Evolutionary conservation across 345 rosid species (phyloP).

Genomic region (Jatropha curcas): DNA sequence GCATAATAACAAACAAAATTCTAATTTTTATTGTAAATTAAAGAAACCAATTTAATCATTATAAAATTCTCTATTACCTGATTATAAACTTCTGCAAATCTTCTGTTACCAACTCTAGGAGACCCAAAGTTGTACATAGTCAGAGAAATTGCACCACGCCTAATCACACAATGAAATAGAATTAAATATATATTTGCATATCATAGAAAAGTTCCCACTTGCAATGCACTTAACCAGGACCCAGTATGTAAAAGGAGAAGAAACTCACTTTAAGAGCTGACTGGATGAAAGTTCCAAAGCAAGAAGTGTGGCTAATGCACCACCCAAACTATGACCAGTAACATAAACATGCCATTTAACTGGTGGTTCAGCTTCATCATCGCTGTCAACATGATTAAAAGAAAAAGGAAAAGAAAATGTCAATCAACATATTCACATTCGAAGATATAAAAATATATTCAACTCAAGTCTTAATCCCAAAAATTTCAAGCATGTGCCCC

Average conservation of each 20-base stretch:
- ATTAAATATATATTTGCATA: constrained; percentile 5
- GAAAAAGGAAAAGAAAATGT: not conserved
- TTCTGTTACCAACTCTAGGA: constrained; percentile 94
- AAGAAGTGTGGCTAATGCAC: constrained; percentile 90
- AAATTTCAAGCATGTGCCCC: not conserved
- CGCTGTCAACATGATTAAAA: constrained; percentile 42
- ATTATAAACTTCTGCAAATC: constrained; percentile 79
- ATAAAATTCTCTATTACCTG: constrained; percentile 48
- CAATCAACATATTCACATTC: not conserved
- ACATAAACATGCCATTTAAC: constrained; percentile 82
- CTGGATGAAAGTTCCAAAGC: constrained; percentile 93
- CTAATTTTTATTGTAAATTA: constrained; percentile 4
- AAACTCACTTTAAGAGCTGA: constrained; percentile 72
- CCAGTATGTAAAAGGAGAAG: constrained; percentile 2
- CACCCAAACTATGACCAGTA: constrained; percentile 98
- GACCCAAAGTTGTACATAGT: constrained; percentile 98
- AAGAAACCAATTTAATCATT: not conserved
- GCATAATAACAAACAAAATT: not conserved
- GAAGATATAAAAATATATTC: not conserved
- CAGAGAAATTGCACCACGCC: constrained; percentile 65
- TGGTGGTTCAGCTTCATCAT: constrained; percentile 45
- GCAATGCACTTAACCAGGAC: not conserved
- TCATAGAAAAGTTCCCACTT: not conserved
- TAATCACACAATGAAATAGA: constrained; percentile 27
- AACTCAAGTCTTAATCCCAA: not conserved